Evolutionary conservation across 805 yeast genomes (phyloP), one percentile per base, ranked within the genome.

Genomic region (Lipomyces anomalus): DNA sequence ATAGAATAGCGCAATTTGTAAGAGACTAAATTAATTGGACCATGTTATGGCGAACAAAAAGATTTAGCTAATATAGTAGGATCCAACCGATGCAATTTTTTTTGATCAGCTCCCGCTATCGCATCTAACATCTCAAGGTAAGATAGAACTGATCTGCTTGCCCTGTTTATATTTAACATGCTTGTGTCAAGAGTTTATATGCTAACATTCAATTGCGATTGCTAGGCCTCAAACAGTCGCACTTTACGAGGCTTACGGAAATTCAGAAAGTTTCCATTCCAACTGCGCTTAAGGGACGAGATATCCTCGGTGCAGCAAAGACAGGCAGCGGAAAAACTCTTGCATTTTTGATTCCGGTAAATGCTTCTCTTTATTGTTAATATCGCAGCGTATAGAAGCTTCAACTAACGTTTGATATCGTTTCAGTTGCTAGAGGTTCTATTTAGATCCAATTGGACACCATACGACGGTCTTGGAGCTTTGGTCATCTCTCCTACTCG

Each of bases 261-360:
- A 85, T 92, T 47, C 99, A 92, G 59, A 77, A 74, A 49, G 79
- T 78, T 39, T 72, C 95, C 4, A 84, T 92, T 22, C 84, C 94
- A 0, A 66, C 74, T 11, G 79, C 92, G 0, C 67, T 92, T 49
- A 80, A 84, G 56, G 90, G 92, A 0, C 68, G 73, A 26, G 97
- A 88, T 67, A 63, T 89, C 2, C 70, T 89, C 56, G 95, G 87
- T 9, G 89, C 95, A 18, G 96, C 96, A 18, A 78, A 79, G 57
- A 88, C 97, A 0, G 90, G 90, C 2, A 84, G 95, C 2, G 97
- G 97, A 20, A 88, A 88, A 60, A 88, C 97, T 0, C 65, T 88
- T 47, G 89, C 95, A 7, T 88, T 89, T 57, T 67, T 88, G 54
- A 73, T 88, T 37, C 97, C 97, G 1, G 74, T 84, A 13, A 66